Conservation (phyloP, 2,329 filamentous ascomycete genomes). For the Cladosporium sp. region DNA sequence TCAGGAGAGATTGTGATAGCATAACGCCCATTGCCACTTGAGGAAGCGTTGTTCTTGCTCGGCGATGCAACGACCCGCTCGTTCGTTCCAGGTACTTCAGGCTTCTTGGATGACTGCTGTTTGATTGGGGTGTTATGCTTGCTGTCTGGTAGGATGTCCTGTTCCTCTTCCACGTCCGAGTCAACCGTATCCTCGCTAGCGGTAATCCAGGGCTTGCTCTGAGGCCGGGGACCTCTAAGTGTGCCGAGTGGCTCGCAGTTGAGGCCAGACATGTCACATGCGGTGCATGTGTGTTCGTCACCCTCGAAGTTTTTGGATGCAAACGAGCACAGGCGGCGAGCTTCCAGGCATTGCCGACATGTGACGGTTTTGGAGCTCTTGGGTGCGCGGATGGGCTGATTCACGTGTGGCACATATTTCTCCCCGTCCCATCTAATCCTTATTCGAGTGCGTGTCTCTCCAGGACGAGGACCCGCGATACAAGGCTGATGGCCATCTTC, state of each 20-base stretch:
- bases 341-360: conserved; percentile 15
- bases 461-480: conserved; percentile 32
- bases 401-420: conserved; percentile 7
- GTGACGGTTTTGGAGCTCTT: conserved; percentile 2
- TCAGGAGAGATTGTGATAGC: too few species aligned
- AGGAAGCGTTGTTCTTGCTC: too few species aligned
- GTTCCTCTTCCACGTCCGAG: too few species aligned
- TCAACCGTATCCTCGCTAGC: too few species aligned
- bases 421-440: conserved; percentile 22
- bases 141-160: too few species aligned
- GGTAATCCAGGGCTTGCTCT: neutral
- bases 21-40: too few species aligned
- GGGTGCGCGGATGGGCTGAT: conserved; percentile 8
- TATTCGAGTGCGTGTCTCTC: conserved; percentile 19
- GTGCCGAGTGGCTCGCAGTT: conserved; percentile 12
- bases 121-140: too few species aligned
- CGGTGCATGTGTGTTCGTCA: conserved; percentile 15
- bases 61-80: too few species aligned
- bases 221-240: neutral
- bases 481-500: conserved; percentile 27
- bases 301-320: conserved; percentile 12
- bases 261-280: conserved; percentile 3
- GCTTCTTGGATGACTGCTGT: too few species aligned
- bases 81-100: too few species aligned
- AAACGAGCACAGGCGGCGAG: conserved; percentile 18